phyloP scores from a whole-genome alignment of 108 stramenopile genomes.

The Skeletonema marinoi region DNA sequence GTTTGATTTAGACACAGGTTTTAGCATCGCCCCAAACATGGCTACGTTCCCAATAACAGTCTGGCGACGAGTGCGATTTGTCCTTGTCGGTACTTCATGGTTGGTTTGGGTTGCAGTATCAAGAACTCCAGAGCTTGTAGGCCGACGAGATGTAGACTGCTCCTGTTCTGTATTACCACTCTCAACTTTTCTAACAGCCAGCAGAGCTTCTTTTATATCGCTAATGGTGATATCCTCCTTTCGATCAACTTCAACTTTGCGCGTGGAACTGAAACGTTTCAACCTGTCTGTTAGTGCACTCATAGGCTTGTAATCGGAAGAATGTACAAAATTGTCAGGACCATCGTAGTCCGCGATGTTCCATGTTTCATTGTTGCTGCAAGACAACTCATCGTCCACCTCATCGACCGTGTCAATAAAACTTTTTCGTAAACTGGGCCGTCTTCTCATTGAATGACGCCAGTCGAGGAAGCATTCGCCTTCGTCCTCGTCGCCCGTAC shows the following conservation, averaged over 20 bases:
- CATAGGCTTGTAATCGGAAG: not conserved
- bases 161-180: not conserved
- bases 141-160: not conserved
- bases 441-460: not conserved
- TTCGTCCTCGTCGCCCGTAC: not conserved
- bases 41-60: not conserved
- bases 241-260: not conserved
- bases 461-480: not conserved
- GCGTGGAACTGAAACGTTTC: not conserved
- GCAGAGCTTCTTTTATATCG: conserved; percentile 10
- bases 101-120: not conserved
- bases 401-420: not conserved
- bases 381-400: not conserved
- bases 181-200: conserved; percentile 9
- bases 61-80: not conserved
- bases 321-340: not conserved
- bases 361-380: not conserved
- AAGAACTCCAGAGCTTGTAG: not conserved
- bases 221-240: not conserved
- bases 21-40: not conserved
- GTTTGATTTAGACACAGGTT: not conserved
- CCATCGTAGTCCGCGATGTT: conserved; percentile 10
- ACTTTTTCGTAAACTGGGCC: not conserved
- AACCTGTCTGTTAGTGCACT: not conserved
- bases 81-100: not conserved